These are phyloP conservation scores for Earliella scabrosa DNA, from an alignment of 1,284 basidiomycete species.

Conservation along the genomic window DNA sequence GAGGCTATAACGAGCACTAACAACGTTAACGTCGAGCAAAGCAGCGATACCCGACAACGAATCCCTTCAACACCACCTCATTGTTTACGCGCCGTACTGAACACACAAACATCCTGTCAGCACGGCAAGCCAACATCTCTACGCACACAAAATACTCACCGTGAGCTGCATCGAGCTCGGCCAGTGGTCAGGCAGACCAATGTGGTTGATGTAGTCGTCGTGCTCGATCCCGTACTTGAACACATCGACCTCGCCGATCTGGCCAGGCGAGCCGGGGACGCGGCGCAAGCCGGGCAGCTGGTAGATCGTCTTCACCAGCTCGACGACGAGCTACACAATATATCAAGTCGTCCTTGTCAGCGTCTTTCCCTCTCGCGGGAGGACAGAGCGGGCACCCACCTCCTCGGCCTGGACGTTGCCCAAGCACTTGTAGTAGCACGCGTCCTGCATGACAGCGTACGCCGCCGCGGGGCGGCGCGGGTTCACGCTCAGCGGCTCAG, in stretches of 20 bases:
- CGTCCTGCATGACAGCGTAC: slow-evolving; percentile 46
- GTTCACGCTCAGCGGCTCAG: slow-evolving; percentile 45
- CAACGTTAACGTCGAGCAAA: no score
- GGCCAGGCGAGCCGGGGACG: slow-evolving; percentile 44
- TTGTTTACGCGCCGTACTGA: slow-evolving; percentile 15
- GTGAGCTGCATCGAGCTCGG: slow-evolving; percentile 34
- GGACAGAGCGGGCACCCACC: slow-evolving; percentile 10
- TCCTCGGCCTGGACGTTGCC: slow-evolving; percentile 44
- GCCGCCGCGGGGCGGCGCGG: slow-evolving; percentile 40
- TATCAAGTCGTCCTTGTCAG: neutral
- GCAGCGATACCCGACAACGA: no score
- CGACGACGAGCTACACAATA: slow-evolving; percentile 40
- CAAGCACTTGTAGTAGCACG: slow-evolving; percentile 49
- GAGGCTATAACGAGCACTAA: no score
- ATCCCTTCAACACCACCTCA: no score
- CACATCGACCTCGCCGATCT: slow-evolving; percentile 38
- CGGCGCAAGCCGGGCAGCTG: slow-evolving; percentile 49
- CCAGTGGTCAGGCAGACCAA: slow-evolving; percentile 34
- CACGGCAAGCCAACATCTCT: no score
- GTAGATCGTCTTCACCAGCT: slow-evolving; percentile 51
- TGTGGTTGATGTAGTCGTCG: slow-evolving; percentile 32
- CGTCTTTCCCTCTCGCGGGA: neutral
- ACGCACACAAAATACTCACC: slow-evolving; percentile 22
- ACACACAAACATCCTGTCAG: no score
- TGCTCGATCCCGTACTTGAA: slow-evolving; percentile 28